These are phyloP conservation scores for Pugionium dolabratum DNA, from an alignment of 345 rosid genomes.

Conservation along the genomic window DNA sequence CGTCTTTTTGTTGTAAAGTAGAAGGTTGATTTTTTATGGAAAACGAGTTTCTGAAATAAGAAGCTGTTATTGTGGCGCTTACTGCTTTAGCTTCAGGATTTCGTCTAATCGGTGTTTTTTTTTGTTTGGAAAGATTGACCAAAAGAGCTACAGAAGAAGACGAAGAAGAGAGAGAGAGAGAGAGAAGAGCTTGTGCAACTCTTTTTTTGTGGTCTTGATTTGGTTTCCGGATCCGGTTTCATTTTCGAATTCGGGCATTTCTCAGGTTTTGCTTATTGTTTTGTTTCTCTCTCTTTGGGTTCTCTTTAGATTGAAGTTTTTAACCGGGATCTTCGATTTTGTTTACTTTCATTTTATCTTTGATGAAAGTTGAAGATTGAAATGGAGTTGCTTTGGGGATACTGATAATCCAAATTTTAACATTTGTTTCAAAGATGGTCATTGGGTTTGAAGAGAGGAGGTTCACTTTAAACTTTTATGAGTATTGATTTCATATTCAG, in stretches of 20 bases:
- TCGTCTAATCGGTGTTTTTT: constrained; percentile 34
- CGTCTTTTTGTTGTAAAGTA: constrained; percentile 22
- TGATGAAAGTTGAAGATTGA: constrained; percentile 27
- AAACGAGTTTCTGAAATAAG: constrained; percentile 23
- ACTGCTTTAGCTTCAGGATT: constrained; percentile 39
- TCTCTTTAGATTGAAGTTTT: constrained; percentile 25
- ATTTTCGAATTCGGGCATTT: constrained; percentile 21
- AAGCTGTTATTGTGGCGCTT: constrained; percentile 41
- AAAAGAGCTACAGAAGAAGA: constrained; percentile 20
- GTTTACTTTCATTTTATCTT: constrained; percentile 24
- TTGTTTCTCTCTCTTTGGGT: constrained; percentile 11
- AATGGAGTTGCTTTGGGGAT: constrained; percentile 22
- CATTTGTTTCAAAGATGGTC: neutral
- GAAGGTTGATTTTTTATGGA: constrained; percentile 28
- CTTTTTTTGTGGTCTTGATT: constrained; percentile 7
- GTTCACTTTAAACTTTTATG: constrained; percentile 1
- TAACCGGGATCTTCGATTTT: constrained; percentile 13
- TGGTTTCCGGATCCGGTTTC: constrained; percentile 34
- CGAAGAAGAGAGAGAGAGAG: constrained; percentile 1
- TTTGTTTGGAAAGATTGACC: constrained; percentile 33
- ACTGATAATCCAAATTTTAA: neutral
- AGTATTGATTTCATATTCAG: neutral
- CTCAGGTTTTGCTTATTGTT: constrained; percentile 19
- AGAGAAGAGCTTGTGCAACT: constrained; percentile 11
- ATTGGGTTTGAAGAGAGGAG: constrained; percentile 9